A percentile compares a stretch with the other conserved stretches of the same genome.
phyloP scores from a whole-genome alignment of 495 filamentous ascomycete genomes.

The Chaetomium cochliodes region DNA sequence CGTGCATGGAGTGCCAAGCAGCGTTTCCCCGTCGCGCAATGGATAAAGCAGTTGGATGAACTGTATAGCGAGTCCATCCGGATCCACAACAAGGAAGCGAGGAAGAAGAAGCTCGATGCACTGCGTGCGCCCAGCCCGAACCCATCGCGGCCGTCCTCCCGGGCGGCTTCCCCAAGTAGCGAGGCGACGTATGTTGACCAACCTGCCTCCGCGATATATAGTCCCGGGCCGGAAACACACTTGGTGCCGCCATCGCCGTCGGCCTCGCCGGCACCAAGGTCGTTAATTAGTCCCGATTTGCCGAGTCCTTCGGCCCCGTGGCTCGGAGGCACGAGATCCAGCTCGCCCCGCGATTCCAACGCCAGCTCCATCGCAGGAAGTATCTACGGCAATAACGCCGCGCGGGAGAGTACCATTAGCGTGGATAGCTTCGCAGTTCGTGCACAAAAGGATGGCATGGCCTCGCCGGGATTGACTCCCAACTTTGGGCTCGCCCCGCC shows the following conservation, averaged over 20 bases:
- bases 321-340: conserved; percentile 20
- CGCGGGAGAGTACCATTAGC: conserved; percentile 37
- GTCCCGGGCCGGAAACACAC: conserved; percentile 24
- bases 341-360: conserved; percentile 31
- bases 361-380: conserved; percentile 30
- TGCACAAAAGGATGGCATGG: conserved; percentile 42
- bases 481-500: conserved; percentile 32
- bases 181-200: conserved; percentile 18
- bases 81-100: conserved; percentile 39
- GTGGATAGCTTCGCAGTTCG: conserved; percentile 42
- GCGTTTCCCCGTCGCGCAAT: conserved; percentile 71
- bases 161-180: conserved; percentile 25
- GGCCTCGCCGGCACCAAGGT: conserved; percentile 14
- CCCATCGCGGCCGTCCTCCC: conserved; percentile 28
- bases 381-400: conserved; percentile 30
- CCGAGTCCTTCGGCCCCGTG: conserved; percentile 29
- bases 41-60: conserved; percentile 62
- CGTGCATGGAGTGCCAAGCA: conserved; percentile 73
- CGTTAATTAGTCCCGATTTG: conserved; percentile 27
- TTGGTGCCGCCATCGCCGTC: conserved; percentile 24
- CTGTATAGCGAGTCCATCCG: conserved; percentile 54
- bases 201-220: conserved; percentile 17
- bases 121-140: conserved; percentile 22
- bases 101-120: conserved; percentile 36
- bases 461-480: conserved; percentile 34